Conservation (phyloP, 2,329 filamentous ascomycete genomes). For the Alternaria brassicae region DNA sequence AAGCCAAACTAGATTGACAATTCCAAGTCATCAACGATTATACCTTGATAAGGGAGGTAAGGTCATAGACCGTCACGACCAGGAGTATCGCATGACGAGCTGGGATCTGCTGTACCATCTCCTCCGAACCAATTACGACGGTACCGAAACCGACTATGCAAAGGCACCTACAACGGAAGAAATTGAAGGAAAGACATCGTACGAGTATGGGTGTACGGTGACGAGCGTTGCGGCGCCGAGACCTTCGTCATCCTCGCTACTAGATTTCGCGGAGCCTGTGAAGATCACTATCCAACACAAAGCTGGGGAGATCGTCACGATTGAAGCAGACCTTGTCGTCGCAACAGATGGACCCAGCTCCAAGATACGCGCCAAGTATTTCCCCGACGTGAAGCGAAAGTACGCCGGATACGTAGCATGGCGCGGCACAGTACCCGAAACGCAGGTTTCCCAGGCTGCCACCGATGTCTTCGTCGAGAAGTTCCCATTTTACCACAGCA, state of each 20-base stretch:
- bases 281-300: constrained; percentile 18
- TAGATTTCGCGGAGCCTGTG: constrained; percentile 10
- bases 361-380: constrained; percentile 24
- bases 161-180: constrained; percentile 18
- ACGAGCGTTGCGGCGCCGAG: constrained; percentile 16
- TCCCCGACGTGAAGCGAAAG: constrained; percentile 24
- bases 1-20: constrained; percentile 23
- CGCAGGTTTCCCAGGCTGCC: constrained; percentile 20
- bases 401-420: constrained; percentile 41
- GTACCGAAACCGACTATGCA: constrained; percentile 30
- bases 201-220: constrained; percentile 31
- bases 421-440: constrained; percentile 37
- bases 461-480: constrained; percentile 26
- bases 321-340: constrained; percentile 29
- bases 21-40: constrained; percentile 28
- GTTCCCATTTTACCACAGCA: constrained; percentile 29
- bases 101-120: constrained; percentile 41
- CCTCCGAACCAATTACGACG: constrained; percentile 35
- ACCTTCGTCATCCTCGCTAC: not conserved
- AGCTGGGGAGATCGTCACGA: constrained; percentile 10
- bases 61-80: constrained; percentile 27
- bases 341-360: constrained; percentile 38
- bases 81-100: constrained; percentile 37
- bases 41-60: constrained; percentile 32
- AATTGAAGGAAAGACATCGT: constrained; percentile 20